phyloP scores from a whole-genome alignment of 768 basidiomycete species.

The Dacryopinax primogenitus region DNA sequence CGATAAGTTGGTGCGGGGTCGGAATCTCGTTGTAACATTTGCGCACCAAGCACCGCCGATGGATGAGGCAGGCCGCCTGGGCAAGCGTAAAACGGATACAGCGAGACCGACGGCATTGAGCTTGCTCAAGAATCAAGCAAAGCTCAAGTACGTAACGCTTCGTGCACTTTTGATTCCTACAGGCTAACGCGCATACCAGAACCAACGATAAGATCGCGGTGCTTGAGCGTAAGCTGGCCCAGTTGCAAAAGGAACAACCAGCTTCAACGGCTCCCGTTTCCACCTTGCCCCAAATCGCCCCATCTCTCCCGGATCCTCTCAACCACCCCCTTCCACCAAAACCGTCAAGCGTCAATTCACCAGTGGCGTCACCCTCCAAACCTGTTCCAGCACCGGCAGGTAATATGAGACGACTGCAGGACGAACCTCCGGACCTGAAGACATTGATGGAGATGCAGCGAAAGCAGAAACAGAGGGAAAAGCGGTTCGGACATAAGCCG shows the following conservation, averaged over 20 bases:
- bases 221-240: slow-evolving; percentile 87
- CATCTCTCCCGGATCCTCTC: not conserved
- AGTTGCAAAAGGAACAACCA: slow-evolving; percentile 40
- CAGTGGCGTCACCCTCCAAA: not conserved
- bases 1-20: slow-evolving; percentile 70
- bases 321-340: not conserved
- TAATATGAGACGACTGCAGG: not conserved
- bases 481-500: not conserved
- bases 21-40: slow-evolving; percentile 80
- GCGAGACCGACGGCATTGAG: slow-evolving; percentile 68
- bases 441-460: slow-evolving; percentile 2
- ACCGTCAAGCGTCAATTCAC: not conserved
- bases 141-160: slow-evolving; percentile 31
- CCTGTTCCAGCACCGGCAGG: not conserved
- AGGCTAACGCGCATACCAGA: slow-evolving; percentile 30
- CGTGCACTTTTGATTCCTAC: not conserved
- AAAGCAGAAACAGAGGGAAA: not conserved
- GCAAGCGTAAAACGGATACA: slow-evolving; percentile 32
- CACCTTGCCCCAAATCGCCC: not conserved
- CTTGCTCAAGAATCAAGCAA: slow-evolving; percentile 61
- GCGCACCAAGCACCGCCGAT: slow-evolving; percentile 48
- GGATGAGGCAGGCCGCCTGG: slow-evolving; percentile 26
- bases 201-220: slow-evolving; percentile 83
- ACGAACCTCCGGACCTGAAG: slow-evolving; percentile 1
- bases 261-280: not conserved